Base-by-base conservation (phyloP, 2,329 filamentous ascomycete genomes). In the Aureobasidium namibiae region DNA sequence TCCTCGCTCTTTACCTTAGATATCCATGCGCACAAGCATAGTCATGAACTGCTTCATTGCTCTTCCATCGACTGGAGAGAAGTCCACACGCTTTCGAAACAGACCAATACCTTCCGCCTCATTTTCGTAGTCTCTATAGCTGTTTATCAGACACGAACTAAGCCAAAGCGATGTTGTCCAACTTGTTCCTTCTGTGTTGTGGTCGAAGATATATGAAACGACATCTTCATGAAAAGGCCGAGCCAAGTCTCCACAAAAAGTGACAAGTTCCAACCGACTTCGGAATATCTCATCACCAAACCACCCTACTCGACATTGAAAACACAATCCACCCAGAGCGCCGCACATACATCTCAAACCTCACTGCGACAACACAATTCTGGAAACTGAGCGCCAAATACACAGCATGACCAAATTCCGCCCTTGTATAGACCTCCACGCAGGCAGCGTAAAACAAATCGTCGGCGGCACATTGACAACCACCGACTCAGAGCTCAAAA, bases 361-460 rank as follows among this genome's bases (percentile, higher is more conserved):
- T 11, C n/a, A n/a, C n/a, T n/a, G n/a, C n/a, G n/a, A n/a, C n/a
- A n/a, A n/a, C n/a, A n/a, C n/a, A n/a, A n/a, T n/a, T n/a, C n/a
- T n/a, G n/a, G n/a, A n/a, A n/a, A n/a, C n/a, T n/a, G n/a, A n/a
- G n/a, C n/a, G n/a, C 26, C 26, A 14, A 23, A 11, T 2, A 18
- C 8, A 33, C n/a, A 59, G 6, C 53, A 96, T 99, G 94, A 97
- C 94, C 2, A 85, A 87, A 66, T 99, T 99, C 70, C 82, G 94
- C 39, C 94, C 94, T 21, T 99, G 94, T 71, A 97, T 99, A 74
- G 94, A 99, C 76, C 83, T 99, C 56, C 94, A 99, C 74, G 87
- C 92, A n/a, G 94, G 94, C 14, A 87, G 92, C 71, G 94, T 99
- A 61, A 99, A 99, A 78, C 94, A 99, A 74, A 99, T 99, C 67